A percentile compares a stretch with the other conserved stretches of the same genome.
phyloP scores from a whole-genome alignment of 31 red algal species.

The Bonnemaisonia californica region DNA sequence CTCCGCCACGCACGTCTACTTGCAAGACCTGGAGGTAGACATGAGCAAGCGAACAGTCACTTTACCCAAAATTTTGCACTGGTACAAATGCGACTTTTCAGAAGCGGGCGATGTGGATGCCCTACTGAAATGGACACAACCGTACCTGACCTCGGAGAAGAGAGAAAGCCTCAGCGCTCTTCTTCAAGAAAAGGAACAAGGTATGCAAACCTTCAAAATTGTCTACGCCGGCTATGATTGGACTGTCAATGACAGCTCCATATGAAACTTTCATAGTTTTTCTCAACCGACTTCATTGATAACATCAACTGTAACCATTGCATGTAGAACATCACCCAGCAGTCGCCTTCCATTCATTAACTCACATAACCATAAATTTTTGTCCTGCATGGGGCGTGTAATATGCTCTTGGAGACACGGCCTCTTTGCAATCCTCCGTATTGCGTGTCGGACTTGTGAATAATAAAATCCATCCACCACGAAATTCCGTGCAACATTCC shows the following conservation, averaged over 20 bases:
- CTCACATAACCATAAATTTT: no score
- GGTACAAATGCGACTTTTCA: slow-evolving; percentile 81
- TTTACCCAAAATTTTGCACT: slow-evolving; percentile 78
- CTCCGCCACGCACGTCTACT: slow-evolving; percentile 53
- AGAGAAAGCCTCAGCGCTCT: slow-evolving; percentile 10
- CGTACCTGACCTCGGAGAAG: slow-evolving; percentile 35
- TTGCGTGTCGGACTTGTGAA: no score
- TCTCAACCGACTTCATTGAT: no score
- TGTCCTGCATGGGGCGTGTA: no score
- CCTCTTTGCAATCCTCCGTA: no score
- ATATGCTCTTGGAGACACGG: no score
- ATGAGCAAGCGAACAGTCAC: slow-evolving; percentile 29
- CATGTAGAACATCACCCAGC: no score
- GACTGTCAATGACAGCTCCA: slow-evolving; percentile 67
- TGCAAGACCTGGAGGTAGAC: slow-evolving; percentile 67
- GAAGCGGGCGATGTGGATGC: slow-evolving; percentile 10
- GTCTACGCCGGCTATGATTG: slow-evolving; percentile 79
- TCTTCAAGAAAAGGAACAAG: slow-evolving; percentile 37
- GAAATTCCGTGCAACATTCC: no score
- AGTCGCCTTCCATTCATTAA: no score
- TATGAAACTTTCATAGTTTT: not conserved
- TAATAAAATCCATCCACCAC: no score
- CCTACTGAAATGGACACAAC: slow-evolving; percentile 56
- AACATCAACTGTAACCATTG: no score
- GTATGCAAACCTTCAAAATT: slow-evolving; percentile 36